These are phyloP conservation scores for Aspergillus fijiensis DNA, from an alignment of 2,329 filamentous ascomycete genomes.

Conservation along the genomic window DNA sequence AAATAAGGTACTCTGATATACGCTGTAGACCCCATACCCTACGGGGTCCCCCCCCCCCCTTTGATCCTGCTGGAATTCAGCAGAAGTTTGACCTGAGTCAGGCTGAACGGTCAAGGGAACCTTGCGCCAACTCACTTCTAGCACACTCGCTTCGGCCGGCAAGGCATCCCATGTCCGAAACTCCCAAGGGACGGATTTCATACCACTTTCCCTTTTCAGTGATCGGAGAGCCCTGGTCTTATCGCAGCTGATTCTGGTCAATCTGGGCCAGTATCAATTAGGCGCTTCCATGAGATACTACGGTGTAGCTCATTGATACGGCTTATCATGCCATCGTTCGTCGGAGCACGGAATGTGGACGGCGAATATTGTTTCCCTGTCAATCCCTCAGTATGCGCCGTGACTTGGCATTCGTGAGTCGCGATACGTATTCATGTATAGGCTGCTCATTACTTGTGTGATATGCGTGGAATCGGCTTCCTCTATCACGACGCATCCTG, in stretches of 20 bases:
- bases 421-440: neutral
- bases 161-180: neutral
- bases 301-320: neutral
- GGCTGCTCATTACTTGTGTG: neutral
- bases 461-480: neutral
- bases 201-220: neutral
- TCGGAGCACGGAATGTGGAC: neutral
- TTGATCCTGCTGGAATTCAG: slow-evolving; percentile 4
- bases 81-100: neutral
- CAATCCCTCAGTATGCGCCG: neutral
- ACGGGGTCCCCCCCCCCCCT: slow-evolving; percentile 1
- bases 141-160: neutral
- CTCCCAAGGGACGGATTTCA: neutral
- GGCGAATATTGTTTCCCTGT: neutral
- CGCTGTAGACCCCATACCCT: slow-evolving; percentile 5
- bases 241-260: neutral
- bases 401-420: neutral
- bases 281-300: neutral
- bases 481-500: neutral
- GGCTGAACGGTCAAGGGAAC: neutral
- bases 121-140: too few relatives aligned
- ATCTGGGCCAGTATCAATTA: neutral
- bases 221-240: neutral
- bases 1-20: slow-evolving; percentile 9
- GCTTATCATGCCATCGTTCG: neutral